phyloP scores from a whole-genome alignment of 352 stramenopile genomes.

The Phytopythium delawarense region DNA sequence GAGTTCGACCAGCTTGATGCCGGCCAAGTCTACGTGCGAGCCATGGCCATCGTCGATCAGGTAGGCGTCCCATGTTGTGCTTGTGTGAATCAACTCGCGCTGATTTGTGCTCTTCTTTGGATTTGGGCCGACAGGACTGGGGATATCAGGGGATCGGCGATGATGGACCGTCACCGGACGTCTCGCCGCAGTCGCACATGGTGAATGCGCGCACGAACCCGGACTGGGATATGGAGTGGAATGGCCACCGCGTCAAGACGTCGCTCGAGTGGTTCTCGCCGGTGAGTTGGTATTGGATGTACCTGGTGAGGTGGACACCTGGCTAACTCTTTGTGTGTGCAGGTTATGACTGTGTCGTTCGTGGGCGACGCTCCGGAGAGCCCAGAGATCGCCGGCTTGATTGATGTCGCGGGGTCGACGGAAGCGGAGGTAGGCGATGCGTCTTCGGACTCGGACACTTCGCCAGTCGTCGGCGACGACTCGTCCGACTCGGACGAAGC shows the following conservation, averaged over 20 bases:
- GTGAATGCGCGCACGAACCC: slow-evolving; percentile 80
- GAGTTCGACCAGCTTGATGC: slow-evolving; percentile 29
- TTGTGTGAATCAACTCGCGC: background rate
- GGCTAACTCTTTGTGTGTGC: background rate
- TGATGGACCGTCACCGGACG: slow-evolving; percentile 48
- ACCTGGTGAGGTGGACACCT: background rate
- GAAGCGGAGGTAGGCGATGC: background rate
- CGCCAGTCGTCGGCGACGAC: background rate
- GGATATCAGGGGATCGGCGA: slow-evolving; percentile 41
- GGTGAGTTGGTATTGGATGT: slow-evolving; percentile 18
- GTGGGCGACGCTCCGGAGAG: background rate
- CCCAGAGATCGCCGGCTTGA: background rate
- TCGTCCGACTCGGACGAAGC: background rate
- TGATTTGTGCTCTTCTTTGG: slow-evolving; percentile 3
- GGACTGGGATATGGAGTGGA: slow-evolving; percentile 56
- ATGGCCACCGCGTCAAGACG: slow-evolving; percentile 59
- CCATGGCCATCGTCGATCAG: slow-evolving; percentile 71
- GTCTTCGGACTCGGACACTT: background rate
- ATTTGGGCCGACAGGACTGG: slow-evolving; percentile 37
- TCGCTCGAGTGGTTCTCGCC: slow-evolving; percentile 62
- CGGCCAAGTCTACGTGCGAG: slow-evolving; percentile 55
- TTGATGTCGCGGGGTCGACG: background rate
- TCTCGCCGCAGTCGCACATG: slow-evolving; percentile 75
- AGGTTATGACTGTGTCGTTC: slow-evolving; percentile 34
- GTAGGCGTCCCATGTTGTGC: slow-evolving; percentile 9